A percentile compares a stretch with the other conserved stretches of the same genome.
Evolutionary conservation across 2,329 filamentous ascomycete species (phyloP).

Genomic region (Fusarium begoniae): DNA sequence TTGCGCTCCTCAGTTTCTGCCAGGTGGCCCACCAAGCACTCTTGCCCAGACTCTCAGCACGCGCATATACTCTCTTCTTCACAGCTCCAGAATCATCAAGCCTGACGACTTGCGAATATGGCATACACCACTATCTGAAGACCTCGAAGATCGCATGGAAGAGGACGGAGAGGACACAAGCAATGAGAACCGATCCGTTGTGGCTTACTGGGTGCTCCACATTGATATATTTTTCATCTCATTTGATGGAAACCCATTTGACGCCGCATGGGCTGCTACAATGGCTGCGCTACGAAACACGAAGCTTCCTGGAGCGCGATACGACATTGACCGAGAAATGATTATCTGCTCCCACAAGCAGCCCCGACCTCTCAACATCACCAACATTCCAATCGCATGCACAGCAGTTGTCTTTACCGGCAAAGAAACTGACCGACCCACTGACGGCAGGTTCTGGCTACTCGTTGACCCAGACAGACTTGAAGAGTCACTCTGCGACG

Average conservation of each 20-base stretch:
- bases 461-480: conserved; percentile 89
- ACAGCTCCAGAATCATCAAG: conserved; percentile 73
- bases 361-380: conserved; percentile 66
- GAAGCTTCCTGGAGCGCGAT: conserved; percentile 79
- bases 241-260: conserved; percentile 90
- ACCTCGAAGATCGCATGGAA: conserved; percentile 52
- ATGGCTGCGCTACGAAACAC: conserved; percentile 84
- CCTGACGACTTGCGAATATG: conserved; percentile 77
- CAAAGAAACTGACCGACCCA: conserved; percentile 59
- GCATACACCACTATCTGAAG: conserved; percentile 63
- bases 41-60: conserved; percentile 88
- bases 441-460: conserved; percentile 71
- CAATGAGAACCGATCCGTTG: conserved; percentile 60
- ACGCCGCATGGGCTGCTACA: conserved; percentile 87
- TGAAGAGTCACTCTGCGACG: conserved; percentile 85
- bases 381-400: conserved; percentile 76
- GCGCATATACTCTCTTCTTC: conserved; percentile 78
- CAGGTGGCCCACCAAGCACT: conserved; percentile 81
- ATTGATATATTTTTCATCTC: conserved; percentile 96
- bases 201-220: conserved; percentile 94
- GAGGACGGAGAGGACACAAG: conserved; percentile 48
- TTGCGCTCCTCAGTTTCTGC: conserved; percentile 84
- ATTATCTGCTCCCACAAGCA: conserved; percentile 76
- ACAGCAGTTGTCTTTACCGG: conserved; percentile 83
- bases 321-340: conserved; percentile 82